A percentile compares a stretch with the other conserved stretches of the same genome.
Evolutionary conservation across 345 rosid species (phyloP).

Genomic region (Anastatica hierochuntica): DNA sequence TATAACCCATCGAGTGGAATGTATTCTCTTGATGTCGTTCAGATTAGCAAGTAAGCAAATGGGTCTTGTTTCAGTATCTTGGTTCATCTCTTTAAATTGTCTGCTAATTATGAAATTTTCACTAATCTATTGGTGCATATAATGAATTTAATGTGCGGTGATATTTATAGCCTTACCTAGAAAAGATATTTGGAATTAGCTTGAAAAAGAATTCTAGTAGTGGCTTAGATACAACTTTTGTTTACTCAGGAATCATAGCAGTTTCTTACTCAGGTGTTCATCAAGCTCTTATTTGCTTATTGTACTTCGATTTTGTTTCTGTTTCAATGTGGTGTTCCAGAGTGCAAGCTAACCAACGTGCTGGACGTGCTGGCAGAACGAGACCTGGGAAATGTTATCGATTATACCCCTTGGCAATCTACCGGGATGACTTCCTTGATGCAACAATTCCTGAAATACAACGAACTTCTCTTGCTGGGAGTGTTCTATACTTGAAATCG

Average conservation of each 20-base stretch:
- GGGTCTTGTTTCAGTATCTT: slow-evolving; percentile 3
- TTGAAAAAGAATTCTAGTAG: too few species aligned
- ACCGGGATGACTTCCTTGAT: slow-evolving; percentile 74
- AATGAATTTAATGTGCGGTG: neutral
- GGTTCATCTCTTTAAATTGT: neutral
- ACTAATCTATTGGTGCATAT: neutral
- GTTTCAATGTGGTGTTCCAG: slow-evolving; percentile 33
- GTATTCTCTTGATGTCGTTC: slow-evolving; percentile 94
- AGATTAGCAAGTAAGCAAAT: slow-evolving; percentile 85
- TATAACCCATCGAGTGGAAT: slow-evolving; percentile 91
- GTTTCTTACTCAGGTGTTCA: neutral
- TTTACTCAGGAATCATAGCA: neutral
- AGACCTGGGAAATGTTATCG: slow-evolving; percentile 96
- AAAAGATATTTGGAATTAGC: too few species aligned
- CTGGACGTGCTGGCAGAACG: slow-evolving; percentile 98
- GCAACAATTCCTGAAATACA: slow-evolving; percentile 95
- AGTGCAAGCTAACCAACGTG: slow-evolving; percentile 97
- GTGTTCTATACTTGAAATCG: slow-evolving; percentile 88
- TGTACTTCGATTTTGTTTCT: neutral
- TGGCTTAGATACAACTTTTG: slow-evolving; percentile 8
- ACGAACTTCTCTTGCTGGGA: slow-evolving; percentile 90
- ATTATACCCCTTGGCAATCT: slow-evolving; percentile 60
- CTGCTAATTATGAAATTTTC: neutral
- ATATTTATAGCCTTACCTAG: slow-evolving; percentile 7
- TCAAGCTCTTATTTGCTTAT: slow-evolving; percentile 4